Conservation (phyloP, 176 grass and related monocot genomes). For the Triticum turgidum region DNA sequence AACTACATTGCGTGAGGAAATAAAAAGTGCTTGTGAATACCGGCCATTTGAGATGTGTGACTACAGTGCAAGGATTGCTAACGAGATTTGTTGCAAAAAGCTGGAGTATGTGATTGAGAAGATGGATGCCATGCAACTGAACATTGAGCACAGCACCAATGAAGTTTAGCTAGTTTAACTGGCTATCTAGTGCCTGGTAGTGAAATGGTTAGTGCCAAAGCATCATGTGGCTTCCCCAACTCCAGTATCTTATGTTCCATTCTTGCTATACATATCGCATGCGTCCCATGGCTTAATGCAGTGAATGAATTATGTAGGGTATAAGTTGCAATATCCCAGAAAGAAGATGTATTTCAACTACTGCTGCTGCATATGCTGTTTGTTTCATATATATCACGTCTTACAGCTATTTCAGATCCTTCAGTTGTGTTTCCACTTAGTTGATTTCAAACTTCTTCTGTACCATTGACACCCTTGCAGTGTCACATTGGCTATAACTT, state of each 20-base stretch:
- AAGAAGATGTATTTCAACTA: neutral
- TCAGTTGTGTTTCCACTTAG: neutral
- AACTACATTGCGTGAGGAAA: conserved; percentile 77
- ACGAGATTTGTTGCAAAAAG: conserved; percentile 86
- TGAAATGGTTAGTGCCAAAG: conserved; percentile 4
- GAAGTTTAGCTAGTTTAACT: neutral
- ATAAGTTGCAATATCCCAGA: neutral
- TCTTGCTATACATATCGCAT: neutral
- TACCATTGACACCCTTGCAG: neutral
- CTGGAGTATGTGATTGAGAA: conserved; percentile 78
- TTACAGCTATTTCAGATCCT: neutral
- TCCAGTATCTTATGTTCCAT: neutral
- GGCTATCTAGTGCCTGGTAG: neutral
- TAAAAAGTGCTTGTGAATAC: conserved; percentile 72
- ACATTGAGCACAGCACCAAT: conserved; percentile 44
- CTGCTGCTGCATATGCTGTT: neutral
- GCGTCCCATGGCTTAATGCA: too few relatives aligned
- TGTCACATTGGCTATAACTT: neutral
- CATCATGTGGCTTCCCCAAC: neutral
- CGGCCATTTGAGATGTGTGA: conserved; percentile 92
- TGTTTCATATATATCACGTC: conserved; percentile 1
- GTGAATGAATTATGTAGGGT: neutral
- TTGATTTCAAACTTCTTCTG: neutral
- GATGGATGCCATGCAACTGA: conserved; percentile 72
- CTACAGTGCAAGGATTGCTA: conserved; percentile 83